These are phyloP conservation scores for Harrya chromipes DNA, from an alignment of 768 basidiomycete species.

Conservation along the genomic window DNA sequence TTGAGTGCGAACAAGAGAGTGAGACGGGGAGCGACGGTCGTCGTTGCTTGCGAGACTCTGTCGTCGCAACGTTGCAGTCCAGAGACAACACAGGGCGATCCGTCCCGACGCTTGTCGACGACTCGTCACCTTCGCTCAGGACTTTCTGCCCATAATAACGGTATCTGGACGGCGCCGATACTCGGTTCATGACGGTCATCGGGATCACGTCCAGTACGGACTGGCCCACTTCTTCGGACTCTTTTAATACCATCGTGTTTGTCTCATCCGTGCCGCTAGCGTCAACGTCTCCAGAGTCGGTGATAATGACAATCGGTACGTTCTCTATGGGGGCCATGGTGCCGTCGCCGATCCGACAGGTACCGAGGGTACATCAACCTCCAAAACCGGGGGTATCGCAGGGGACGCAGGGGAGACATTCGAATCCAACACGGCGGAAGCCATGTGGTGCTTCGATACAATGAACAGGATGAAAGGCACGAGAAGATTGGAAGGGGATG, in stretches of 20 bases:
- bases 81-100: constrained; percentile 1
- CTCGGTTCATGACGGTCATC: constrained; percentile 17
- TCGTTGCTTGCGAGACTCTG: not conserved
- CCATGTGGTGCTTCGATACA: constrained; percentile 16
- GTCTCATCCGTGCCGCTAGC: not conserved
- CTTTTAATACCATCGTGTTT: constrained; percentile 7
- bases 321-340: not conserved
- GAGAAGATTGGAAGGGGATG: constrained; percentile 21
- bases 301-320: constrained; percentile 19
- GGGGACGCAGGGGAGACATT: constrained; percentile 8
- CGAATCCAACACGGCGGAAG: constrained; percentile 19
- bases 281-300: constrained; percentile 9
- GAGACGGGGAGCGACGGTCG: constrained; percentile 17
- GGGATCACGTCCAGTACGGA: constrained; percentile 7
- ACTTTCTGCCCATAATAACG: constrained; percentile 20
- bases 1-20: constrained; percentile 11
- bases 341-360: not conserved
- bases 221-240: not conserved
- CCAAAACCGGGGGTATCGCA: not conserved
- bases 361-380: not conserved
- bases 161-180: constrained; percentile 16
- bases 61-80: not conserved
- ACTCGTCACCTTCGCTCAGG: not conserved
- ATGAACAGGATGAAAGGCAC: constrained; percentile 22
- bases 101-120: not conserved